phyloP scores from a whole-genome alignment of 83 land plant species.

The Diphasiastrum complanatum region DNA sequence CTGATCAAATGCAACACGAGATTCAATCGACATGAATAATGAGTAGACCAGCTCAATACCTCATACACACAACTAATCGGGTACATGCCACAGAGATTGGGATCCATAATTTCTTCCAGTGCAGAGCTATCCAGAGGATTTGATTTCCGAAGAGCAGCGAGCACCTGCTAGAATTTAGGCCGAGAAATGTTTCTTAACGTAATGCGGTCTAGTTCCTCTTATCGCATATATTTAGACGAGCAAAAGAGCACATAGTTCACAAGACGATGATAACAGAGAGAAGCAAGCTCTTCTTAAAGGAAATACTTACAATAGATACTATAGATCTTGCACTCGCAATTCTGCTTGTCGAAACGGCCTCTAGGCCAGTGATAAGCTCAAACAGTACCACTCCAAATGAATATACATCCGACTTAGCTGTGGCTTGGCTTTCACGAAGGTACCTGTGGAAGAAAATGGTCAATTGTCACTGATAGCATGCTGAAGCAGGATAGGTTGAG shows the following conservation, averaged over 20 bases:
- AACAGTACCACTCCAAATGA: conserved; percentile 78
- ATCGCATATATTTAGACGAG: background rate
- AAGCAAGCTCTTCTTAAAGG: background rate
- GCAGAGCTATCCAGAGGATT: conserved; percentile 10
- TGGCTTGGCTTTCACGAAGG: conserved; percentile 60
- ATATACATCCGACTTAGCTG: conserved; percentile 69
- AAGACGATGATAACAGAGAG: background rate
- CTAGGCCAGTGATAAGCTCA: conserved; percentile 60
- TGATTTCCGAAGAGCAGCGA: conserved; percentile 22
- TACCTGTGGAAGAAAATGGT: conserved; percentile 36
- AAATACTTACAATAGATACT: conserved; percentile 56
- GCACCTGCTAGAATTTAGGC: conserved; percentile 10
- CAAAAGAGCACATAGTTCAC: background rate
- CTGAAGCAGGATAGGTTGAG: background rate
- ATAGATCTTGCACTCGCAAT: conserved; percentile 38
- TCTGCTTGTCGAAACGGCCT: conserved; percentile 52
- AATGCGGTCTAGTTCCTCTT: background rate
- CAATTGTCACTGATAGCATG: background rate
- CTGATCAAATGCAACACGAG: background rate
- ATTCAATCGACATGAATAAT: background rate
- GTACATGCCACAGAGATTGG: conserved; percentile 18
- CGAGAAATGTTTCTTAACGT: background rate
- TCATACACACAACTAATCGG: conserved; percentile 26
- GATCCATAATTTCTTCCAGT: conserved; percentile 16
- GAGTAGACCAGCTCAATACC: conserved; percentile 2